These are phyloP conservation scores for Spathaspora hagerdaliae DNA, from an alignment of 805 yeast genomes.

Conservation along the genomic window DNA sequence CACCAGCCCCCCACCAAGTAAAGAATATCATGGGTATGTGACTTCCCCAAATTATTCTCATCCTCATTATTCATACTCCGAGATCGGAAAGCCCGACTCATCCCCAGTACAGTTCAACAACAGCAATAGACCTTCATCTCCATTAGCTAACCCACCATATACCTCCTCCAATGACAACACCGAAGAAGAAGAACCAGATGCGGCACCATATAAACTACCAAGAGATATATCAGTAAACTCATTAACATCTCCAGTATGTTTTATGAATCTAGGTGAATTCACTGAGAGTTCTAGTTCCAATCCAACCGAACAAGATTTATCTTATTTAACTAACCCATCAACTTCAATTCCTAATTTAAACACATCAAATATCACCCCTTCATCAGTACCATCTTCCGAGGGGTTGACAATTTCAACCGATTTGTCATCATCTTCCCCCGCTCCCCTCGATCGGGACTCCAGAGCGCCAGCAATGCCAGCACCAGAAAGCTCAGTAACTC, in stretches of 20 bases:
- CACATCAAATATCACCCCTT: background rate
- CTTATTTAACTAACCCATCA: too few relatives aligned
- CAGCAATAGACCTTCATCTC: conserved; percentile 4
- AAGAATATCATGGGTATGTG: conserved; percentile 3
- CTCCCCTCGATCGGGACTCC: too few relatives aligned
- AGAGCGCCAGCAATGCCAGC: too few relatives aligned
- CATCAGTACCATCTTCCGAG: background rate
- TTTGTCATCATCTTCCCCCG: conserved; percentile 2
- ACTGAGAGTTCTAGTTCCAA: background rate
- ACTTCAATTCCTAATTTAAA: background rate
- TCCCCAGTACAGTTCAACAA: background rate
- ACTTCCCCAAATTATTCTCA: background rate
- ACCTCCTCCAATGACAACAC: too few relatives aligned
- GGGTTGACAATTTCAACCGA: too few relatives aligned
- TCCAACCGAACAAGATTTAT: background rate
- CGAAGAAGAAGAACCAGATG: too few relatives aligned
- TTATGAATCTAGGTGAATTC: background rate
- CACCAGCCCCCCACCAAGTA: background rate
- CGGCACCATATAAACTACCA: background rate
- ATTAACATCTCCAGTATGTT: conserved; percentile 1
- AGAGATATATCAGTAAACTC: conserved; percentile 4
- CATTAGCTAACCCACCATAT: conserved; percentile 8
- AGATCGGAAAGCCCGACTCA: background rate
- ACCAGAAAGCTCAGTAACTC: background rate
- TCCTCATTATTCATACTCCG: background rate